Evolutionary conservation across 228 moss, liverwort and hornwort genomes (phyloP).

Genomic region (Sphagnum fallax): DNA sequence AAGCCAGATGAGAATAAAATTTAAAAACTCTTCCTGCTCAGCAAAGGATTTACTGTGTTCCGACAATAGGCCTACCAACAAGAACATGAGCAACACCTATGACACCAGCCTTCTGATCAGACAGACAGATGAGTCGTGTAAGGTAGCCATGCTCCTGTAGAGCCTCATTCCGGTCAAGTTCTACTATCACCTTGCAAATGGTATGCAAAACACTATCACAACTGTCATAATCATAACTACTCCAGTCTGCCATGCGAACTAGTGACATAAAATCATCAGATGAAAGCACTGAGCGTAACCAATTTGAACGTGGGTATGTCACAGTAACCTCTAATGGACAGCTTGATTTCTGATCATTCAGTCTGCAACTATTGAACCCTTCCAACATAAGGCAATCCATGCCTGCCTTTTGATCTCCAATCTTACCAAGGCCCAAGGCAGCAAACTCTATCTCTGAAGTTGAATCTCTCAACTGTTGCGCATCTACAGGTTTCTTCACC

Average conservation of each 20-base stretch:
- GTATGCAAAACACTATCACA: constrained; percentile 56
- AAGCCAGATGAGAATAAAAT: too few relatives aligned
- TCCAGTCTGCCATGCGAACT: constrained; percentile 90
- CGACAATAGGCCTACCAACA: constrained; percentile 39
- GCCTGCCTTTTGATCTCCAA: not conserved
- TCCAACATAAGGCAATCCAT: not conserved
- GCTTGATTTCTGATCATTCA: not conserved
- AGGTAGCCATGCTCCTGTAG: constrained; percentile 66
- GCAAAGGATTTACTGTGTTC: too few relatives aligned
- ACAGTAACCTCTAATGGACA: constrained; percentile 10
- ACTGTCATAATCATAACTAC: constrained; percentile 77
- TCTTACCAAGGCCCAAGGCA: too few relatives aligned
- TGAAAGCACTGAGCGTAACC: constrained; percentile 51
- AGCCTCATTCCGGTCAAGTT: constrained; percentile 83
- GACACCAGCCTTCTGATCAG: constrained; percentile 66
- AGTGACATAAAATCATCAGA: constrained; percentile 58
- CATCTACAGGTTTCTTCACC: not conserved
- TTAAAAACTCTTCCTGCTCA: too few relatives aligned
- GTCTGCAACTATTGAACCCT: not conserved
- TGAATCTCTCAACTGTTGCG: not conserved
- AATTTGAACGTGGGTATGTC: constrained; percentile 72
- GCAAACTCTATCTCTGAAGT: not conserved
- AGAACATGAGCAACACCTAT: constrained; percentile 85
- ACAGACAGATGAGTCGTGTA: constrained; percentile 48
- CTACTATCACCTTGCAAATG: constrained; percentile 77